Evolutionary conservation across 768 basidiomycete genomes (phyloP).

Genomic region (Hericium alpestre): DNA sequence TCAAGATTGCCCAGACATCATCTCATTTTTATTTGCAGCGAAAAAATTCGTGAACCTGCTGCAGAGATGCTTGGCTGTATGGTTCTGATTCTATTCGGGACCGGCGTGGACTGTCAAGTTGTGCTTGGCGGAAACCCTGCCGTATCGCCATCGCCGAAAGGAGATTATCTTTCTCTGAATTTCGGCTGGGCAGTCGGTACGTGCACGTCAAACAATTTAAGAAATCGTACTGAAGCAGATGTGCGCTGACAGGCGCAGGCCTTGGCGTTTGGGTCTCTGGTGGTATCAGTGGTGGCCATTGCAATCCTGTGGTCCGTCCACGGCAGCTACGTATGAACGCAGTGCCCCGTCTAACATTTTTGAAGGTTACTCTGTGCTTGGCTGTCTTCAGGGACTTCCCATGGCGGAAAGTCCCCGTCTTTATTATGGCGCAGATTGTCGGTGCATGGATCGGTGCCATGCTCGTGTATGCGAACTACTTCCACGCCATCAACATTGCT

Average conservation of each 20-base stretch:
- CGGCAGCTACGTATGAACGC: too few species aligned
- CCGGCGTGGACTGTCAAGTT: conserved; percentile 7
- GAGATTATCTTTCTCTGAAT: neutral
- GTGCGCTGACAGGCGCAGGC: neutral
- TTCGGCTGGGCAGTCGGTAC: neutral
- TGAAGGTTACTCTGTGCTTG: conserved; percentile 59
- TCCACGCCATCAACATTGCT: conserved; percentile 53
- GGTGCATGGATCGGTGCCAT: conserved; percentile 53
- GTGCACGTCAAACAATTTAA: neutral
- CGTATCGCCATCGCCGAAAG: neutral
- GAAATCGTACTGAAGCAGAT: too few species aligned
- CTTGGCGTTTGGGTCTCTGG: conserved; percentile 31
- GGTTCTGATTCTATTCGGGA: conserved; percentile 8
- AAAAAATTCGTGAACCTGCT: conserved; percentile 4
- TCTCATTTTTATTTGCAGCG: neutral
- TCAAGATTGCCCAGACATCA: neutral
- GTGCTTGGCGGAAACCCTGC: neutral
- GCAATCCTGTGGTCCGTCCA: conserved; percentile 23
- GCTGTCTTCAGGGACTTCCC: conserved; percentile 67
- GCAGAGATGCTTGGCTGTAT: conserved; percentile 4
- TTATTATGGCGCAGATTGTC: conserved; percentile 51
- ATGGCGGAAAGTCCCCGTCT: conserved; percentile 69
- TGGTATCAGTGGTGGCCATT: conserved; percentile 62
- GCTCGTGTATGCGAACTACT: conserved; percentile 53
- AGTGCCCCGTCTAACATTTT: neutral